Conservation (phyloP, 1,284 basidiomycete species). For the Leccinum fuscescens region DNA sequence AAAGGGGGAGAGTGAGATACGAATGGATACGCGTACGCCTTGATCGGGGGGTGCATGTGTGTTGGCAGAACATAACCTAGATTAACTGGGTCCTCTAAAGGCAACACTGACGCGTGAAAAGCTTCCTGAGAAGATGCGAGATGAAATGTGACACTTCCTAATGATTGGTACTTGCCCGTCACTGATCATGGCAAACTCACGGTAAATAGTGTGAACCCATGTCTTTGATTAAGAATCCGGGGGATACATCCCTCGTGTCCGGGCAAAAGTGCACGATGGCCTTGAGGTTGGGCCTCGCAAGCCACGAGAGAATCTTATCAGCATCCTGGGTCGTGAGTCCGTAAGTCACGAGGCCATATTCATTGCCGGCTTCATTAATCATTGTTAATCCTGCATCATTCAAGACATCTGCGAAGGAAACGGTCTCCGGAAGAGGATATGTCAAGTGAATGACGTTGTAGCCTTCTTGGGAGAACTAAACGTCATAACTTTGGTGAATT, state of each 20-base stretch:
- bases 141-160: slow-evolving; percentile 37
- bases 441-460: slow-evolving; percentile 38
- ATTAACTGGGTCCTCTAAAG: slow-evolving; percentile 27
- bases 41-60: slow-evolving; percentile 31
- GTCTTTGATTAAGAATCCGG: slow-evolving; percentile 32
- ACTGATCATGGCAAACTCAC: slow-evolving; percentile 20
- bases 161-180: slow-evolving; percentile 1
- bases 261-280: slow-evolving; percentile 43
- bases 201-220: slow-evolving; percentile 29
- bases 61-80: slow-evolving; percentile 31
- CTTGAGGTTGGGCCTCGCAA: slow-evolving; percentile 25
- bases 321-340: slow-evolving; percentile 33
- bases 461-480: slow-evolving; percentile 45
- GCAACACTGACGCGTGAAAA: slow-evolving; percentile 36
- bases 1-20: slow-evolving; percentile 40
- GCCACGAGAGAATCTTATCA: slow-evolving; percentile 16
- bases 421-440: slow-evolving; percentile 24
- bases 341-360: slow-evolving; percentile 42
- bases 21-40: slow-evolving; percentile 38
- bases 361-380: slow-evolving; percentile 5
- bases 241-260: slow-evolving; percentile 23
- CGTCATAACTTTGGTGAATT: neutral
- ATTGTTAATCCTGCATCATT: slow-evolving; percentile 18
- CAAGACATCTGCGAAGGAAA: slow-evolving; percentile 21
- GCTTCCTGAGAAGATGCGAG: slow-evolving; percentile 40